Base-by-base conservation (phyloP, 371 early-diverging fungal species). In the Choanephora cucurbitarum region DNA sequence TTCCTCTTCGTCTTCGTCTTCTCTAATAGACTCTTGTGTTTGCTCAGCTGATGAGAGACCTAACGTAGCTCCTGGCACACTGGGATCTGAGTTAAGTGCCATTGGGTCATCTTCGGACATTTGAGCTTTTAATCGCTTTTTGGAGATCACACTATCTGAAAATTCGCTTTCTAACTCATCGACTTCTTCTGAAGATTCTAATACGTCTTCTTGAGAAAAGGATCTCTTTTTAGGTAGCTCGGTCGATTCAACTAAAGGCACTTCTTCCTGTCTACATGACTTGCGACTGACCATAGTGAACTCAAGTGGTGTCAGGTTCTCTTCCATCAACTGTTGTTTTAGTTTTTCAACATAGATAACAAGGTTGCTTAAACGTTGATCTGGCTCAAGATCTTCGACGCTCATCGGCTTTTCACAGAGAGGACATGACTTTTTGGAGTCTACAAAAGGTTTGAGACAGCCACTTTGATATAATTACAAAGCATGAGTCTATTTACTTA, bases 391-490 rank as follows among this genome's bases (percentile, higher is more conserved):
- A 28, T 52, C 37, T 13, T 46, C n/a, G 17, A 45, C n/a, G 15
- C 23, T 22, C 13, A 45, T 40, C 14, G 58, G 45, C n/a, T 21
- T 39, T 8, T 51, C 34, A 44, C 58, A 58, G 28, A 40, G 39
- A 14, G 58, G 58, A 8, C 58, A 58, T 13, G 24, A 17, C 15
- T 51, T 6, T 8, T 24, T 21, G 28, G 34, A 28, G 14, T 19
- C 23, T 3, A 58, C 8, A 1, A 37, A 33, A 45, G 51, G 24
- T 28, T 33, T 22, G 4, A 58, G 37, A 28, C 58, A 58, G 18
- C 34, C 49, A 42, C 5, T 23, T 1, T 15, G 5, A 9, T 19
- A 10, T 32, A 6, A 32, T 31, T 44, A 4, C 10, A 34, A 19
- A 22, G 2, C 31, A 34, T 13, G 4, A 54, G 23, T 19, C 11